A percentile compares a stretch with the other conserved stretches of the same genome.
These are phyloP conservation scores for Colletotrichum theobromicola DNA, from an alignment of 2,329 filamentous ascomycete genomes.

Conservation along the genomic window DNA sequence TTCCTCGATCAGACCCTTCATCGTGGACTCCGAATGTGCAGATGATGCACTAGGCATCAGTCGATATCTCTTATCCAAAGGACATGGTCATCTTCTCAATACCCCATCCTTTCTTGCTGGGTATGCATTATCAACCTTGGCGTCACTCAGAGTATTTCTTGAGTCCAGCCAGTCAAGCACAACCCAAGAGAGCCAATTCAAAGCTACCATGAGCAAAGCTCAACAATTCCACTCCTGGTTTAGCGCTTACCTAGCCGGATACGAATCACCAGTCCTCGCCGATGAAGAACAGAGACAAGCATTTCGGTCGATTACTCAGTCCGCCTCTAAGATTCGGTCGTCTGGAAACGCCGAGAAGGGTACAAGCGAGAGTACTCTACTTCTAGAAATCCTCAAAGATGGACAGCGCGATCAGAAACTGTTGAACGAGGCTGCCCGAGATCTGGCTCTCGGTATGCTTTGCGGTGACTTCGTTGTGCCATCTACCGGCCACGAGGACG, in stretches of 20 bases:
- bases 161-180: conserved; percentile 77
- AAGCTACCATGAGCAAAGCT: conserved; percentile 76
- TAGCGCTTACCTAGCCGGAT: conserved; percentile 68
- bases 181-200: conserved; percentile 84
- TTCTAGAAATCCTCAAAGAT: conserved; percentile 82
- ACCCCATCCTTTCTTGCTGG: conserved; percentile 81
- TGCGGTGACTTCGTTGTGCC: conserved; percentile 76
- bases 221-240: conserved; percentile 82
- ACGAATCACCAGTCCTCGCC: conserved; percentile 59
- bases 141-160: conserved; percentile 79
- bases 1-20: conserved; percentile 77
- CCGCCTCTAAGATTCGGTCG: conserved; percentile 70
- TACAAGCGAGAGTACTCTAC: conserved; percentile 78
- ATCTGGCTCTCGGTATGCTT: conserved; percentile 74
- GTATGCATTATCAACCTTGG: conserved; percentile 77
- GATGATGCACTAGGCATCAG: conserved; percentile 89
- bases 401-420: conserved; percentile 66
- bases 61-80: conserved; percentile 79
- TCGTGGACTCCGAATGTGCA: conserved; percentile 85
- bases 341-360: conserved; percentile 73
- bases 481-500: conserved; percentile 59
- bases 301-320: conserved; percentile 71
- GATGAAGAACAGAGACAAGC: conserved; percentile 54
- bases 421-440: conserved; percentile 72
- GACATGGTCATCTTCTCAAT: conserved; percentile 66